A percentile compares a stretch with the other conserved stretches of the same genome.
phyloP scores from a whole-genome alignment of 2,329 filamentous ascomycete genomes.

The Chalaropsis ovoidea region DNA sequence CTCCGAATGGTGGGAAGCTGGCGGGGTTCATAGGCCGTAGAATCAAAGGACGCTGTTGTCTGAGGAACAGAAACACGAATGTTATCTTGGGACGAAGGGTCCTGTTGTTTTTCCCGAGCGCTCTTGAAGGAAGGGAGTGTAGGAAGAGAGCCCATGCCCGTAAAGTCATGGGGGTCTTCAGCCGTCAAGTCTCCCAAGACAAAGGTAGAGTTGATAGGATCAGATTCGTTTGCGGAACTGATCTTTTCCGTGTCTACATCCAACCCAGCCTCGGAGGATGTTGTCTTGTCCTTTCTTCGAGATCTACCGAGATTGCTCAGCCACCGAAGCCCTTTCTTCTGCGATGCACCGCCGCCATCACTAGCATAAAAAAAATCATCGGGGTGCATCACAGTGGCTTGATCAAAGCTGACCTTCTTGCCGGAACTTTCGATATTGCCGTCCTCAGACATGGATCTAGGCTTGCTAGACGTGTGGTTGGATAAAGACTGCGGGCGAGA shows the following conservation, averaged over 20 bases:
- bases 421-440: slow-evolving; percentile 6
- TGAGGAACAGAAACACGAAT: slow-evolving; percentile 26
- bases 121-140: slow-evolving; percentile 7
- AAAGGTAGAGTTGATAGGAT: neutral
- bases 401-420: slow-evolving; percentile 23
- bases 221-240: neutral
- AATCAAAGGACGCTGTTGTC: slow-evolving; percentile 31
- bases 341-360: slow-evolving; percentile 11
- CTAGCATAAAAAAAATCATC: slow-evolving; percentile 18
- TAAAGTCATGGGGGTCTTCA: slow-evolving; percentile 19
- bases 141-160: slow-evolving; percentile 18
- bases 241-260: slow-evolving; percentile 1
- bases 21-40: slow-evolving; percentile 4
- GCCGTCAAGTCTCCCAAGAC: slow-evolving; percentile 2
- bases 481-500: neutral
- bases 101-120: neutral
- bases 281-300: slow-evolving; percentile 11
- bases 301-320: slow-evolving; percentile 12
- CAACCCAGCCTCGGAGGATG: neutral
- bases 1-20: slow-evolving; percentile 26
- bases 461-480: neutral
- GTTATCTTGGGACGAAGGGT: neutral
- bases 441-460: slow-evolving; percentile 16
- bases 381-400: slow-evolving; percentile 21
- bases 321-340: slow-evolving; percentile 22